Evolutionary conservation across 441 rosid genomes (phyloP).

Genomic region (Daphne laureola): DNA sequence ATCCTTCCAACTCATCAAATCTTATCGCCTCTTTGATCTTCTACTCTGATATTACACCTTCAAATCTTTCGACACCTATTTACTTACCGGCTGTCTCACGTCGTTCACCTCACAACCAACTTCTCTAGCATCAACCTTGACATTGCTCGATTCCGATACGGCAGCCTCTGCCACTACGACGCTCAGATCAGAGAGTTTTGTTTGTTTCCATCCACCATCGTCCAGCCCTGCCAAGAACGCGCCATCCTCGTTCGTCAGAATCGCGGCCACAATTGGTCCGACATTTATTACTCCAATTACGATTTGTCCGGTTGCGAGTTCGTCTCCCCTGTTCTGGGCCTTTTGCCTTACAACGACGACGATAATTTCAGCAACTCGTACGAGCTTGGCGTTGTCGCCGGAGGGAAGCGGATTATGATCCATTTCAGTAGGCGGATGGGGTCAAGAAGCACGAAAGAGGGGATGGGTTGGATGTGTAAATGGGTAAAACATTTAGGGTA

Average conservation of each 20-base stretch:
- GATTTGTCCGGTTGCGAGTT: constrained; percentile 72
- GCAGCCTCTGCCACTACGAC: constrained; percentile 72
- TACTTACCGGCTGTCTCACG: constrained; percentile 53
- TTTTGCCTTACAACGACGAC: constrained; percentile 59
- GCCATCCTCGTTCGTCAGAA: constrained; percentile 68
- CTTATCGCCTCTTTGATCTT: constrained; percentile 55
- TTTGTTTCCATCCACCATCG: constrained; percentile 46
- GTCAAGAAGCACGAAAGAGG: too few species aligned
- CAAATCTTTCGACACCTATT: constrained; percentile 34
- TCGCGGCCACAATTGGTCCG: constrained; percentile 70
- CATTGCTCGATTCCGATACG: constrained; percentile 63
- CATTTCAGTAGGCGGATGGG: too few species aligned
- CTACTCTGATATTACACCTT: constrained; percentile 68
- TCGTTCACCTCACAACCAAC: constrained; percentile 52
- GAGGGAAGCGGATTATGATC: constrained; percentile 46
- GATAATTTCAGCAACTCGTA: constrained; percentile 39
- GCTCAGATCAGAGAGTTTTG: constrained; percentile 67
- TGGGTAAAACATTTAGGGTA: too few species aligned
- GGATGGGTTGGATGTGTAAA: too few species aligned
- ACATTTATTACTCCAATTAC: constrained; percentile 44
- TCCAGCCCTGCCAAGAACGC: constrained; percentile 77
- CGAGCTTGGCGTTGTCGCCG: constrained; percentile 44
- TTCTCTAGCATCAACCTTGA: constrained; percentile 67
- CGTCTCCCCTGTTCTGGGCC: constrained; percentile 68
- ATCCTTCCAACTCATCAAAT: constrained; percentile 39